Evolutionary conservation across 306 rosid species (phyloP), one percentile per base, ranked within the genome.

Genomic region (Vigna nakashimae): DNA sequence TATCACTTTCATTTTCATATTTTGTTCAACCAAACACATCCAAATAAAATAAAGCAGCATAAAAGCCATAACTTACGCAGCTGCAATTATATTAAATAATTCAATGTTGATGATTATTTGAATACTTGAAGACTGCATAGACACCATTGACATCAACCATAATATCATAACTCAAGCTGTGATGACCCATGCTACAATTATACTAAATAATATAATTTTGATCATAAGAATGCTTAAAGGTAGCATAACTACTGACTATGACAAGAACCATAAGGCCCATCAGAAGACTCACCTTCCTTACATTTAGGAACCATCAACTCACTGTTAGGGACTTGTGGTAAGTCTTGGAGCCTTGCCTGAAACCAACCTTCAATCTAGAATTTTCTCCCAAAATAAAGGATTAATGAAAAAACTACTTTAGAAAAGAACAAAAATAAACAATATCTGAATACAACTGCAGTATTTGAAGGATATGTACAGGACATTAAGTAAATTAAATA

Each of bases 351-450:
- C 76, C 80, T 84, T 51, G 77, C 79, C 80, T 92, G 80, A 83
- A 96, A 90, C 99, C 99, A 96, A 82, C 64, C 79, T 32, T 88
- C 86, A 65, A 92, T 88, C 99, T 92, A 75, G 75, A 79, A 76
- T 52, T 60, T 26, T 14, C 17, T 55, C 55, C 55, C 16, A 51
- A 71, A 67, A 22, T 32, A 69, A 69, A 36, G 22, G 45, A 74
- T 20, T 53, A 43, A 12, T 26, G 17, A 71, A 49, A 30, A 65
- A 16, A 64, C 16, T 36, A 46, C 9, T 13, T 6, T 2, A 2
- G 13, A 38, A 30, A 57, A 11, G 58, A 55, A 52, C 56, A 65
- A 38, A 57, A 46, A 4, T 24, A 6, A 71, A 72, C 36, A 66
- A 65, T 36, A 8, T 59, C 55, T 73, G 15, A 30, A 20, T 51